Evolutionary conservation across 495 filamentous ascomycete species (phyloP).

Genomic region (Penicillium mononematosum): DNA sequence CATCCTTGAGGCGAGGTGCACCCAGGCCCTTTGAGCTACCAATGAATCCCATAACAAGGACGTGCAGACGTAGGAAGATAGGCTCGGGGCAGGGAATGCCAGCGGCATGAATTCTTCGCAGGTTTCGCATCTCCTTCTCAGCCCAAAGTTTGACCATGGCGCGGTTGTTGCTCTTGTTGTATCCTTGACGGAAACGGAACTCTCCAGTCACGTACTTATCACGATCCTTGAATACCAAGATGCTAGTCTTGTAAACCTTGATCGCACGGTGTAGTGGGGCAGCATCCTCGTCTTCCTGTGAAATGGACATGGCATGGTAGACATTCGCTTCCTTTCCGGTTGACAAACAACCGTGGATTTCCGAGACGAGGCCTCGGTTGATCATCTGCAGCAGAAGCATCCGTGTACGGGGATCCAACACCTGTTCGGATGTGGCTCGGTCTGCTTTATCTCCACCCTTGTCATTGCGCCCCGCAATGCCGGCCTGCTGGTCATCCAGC

Average conservation of each 20-base stretch:
- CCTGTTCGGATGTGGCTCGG: conserved; percentile 88
- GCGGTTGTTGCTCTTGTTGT: conserved; percentile 87
- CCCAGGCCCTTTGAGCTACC: conserved; percentile 84
- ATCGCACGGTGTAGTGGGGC: conserved; percentile 70
- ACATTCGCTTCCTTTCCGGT: conserved; percentile 99
- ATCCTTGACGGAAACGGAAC: conserved; percentile 76
- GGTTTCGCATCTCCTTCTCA: conserved; percentile 95
- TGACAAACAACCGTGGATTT: conserved; percentile 87
- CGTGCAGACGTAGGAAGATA: conserved; percentile 79
- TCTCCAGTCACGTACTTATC: conserved; percentile 94
- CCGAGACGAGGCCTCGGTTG: conserved; percentile 75
- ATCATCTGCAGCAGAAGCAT: conserved; percentile 96
- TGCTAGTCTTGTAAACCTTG: conserved; percentile 97
- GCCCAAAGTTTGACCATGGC: conserved; percentile 98
- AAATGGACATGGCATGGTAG: conserved; percentile 69
- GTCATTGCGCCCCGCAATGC: conserved; percentile 50
- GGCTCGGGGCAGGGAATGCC: conserved; percentile 91
- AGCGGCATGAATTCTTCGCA: conserved; percentile 75
- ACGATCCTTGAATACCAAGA: conserved; percentile 94
- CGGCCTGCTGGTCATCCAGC: conserved; percentile 64
- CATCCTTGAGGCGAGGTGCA: conserved; percentile 79
- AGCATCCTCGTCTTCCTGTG: conserved; percentile 44
- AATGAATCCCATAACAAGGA: conserved; percentile 89
- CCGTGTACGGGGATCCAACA: conserved; percentile 86
- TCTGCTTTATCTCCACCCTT: conserved; percentile 75